Base-by-base conservation (phyloP, 208 protist genomes). In the Crithidia mellificae region DNA sequence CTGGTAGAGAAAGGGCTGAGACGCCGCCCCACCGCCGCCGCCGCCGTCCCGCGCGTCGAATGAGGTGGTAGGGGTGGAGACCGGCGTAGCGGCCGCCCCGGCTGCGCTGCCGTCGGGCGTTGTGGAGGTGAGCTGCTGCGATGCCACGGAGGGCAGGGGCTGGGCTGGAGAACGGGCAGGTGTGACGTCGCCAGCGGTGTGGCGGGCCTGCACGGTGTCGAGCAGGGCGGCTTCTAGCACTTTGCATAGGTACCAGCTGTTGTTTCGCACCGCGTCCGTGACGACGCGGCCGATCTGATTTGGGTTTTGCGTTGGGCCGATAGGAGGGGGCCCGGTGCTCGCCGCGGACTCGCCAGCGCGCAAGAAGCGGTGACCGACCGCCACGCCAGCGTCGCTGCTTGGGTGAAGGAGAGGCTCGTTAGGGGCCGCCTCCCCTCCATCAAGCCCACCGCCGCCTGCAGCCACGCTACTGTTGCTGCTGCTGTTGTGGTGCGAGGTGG, bases 201-300 rank as follows among this genome's bases (percentile, higher is more conserved):
- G 24, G 19, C 58, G 25, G 0, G 47, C 29, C 29, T 61, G 78
- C 27, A 94, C 75, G 15, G 76, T 74, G 66, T 84, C 65, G n/a
- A 85, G 63, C 29, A 94, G 68, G 5, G 84, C 79, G 12, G 76
- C 54, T 29, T 76, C 68, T 32, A 94, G 66, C 15, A 85, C 78
- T 47, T 89, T 75, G 59, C 86, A 76, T 20, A 87, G 62, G 61
- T 91, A 91, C 88, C 88, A 94, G 39, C 74, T 82, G 39, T 80
- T 77, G 51, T 88, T 85, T 39, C 59, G 73, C 36, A 75, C 57
- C 8, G 79, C 78, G 27, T 83, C 78, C 29, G 69, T 81, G 17
- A 92, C 72, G 15, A 82, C 85, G n/a, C 84, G 68, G 20, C 88
- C 88, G 30, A 94, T 87, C 56, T 94, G 88, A 62, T 94, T 94